phyloP scores from a whole-genome alignment of 2,329 filamentous ascomycete species.

The Cercospora sp. region DNA sequence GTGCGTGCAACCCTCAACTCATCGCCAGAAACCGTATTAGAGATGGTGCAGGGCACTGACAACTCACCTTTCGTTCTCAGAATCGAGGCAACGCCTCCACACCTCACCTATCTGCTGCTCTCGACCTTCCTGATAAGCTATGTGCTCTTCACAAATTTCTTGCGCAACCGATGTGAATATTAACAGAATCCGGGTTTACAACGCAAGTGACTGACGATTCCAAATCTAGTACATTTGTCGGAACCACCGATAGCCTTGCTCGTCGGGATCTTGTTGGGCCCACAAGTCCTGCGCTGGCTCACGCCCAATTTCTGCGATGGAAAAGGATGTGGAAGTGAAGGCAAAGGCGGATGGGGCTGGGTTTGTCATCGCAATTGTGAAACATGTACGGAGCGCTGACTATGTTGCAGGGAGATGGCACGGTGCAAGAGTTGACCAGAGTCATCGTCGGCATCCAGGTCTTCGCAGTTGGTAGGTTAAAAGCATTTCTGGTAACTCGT shows the following conservation, averaged over 20 bases:
- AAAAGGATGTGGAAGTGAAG: conserved; percentile 20
- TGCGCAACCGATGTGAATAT: conserved; percentile 43
- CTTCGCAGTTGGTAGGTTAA: conserved; percentile 39
- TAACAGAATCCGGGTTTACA: neutral
- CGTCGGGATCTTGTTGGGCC: conserved; percentile 49
- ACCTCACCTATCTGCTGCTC: conserved; percentile 48
- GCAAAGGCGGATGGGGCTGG: conserved; percentile 44
- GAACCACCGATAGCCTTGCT: conserved; percentile 51
- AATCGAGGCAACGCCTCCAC: conserved; percentile 49
- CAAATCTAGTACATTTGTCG: conserved; percentile 45
- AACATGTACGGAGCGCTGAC: neutral
- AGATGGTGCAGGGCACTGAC: neutral
- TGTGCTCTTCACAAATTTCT: conserved; percentile 48
- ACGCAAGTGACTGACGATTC: neutral
- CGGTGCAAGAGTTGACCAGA: conserved; percentile 46
- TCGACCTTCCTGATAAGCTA: conserved; percentile 50
- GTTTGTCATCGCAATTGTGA: conserved; percentile 10
- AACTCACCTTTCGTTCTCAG: conserved; percentile 4
- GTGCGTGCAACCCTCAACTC: neutral
- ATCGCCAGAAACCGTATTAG: neutral
- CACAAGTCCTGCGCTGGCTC: conserved; percentile 43
- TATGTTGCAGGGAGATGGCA: conserved; percentile 37
- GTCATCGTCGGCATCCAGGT: conserved; percentile 50
- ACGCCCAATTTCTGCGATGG: conserved; percentile 43
- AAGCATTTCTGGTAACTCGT: too few species aligned